phyloP scores from a whole-genome alignment of 2,329 filamentous ascomycete genomes.

The Drechslera avenae region DNA sequence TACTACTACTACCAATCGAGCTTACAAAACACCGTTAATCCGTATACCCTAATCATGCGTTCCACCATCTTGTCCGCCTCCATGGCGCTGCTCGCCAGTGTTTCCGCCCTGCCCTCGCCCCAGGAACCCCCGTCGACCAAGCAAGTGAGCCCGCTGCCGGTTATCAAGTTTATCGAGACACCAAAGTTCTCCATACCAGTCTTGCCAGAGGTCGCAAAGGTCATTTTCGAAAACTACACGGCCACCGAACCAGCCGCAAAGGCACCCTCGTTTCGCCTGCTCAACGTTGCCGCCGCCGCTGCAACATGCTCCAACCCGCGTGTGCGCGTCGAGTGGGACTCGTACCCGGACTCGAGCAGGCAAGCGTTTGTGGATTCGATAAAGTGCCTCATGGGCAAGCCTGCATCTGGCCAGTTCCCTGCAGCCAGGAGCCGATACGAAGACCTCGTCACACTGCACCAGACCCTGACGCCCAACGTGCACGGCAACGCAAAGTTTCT shows the following conservation, averaged over 20 bases:
- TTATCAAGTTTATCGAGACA: slow-evolving; percentile 10
- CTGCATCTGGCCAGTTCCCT: slow-evolving; percentile 31
- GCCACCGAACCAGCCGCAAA: neutral
- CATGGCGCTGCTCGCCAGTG: slow-evolving; percentile 18
- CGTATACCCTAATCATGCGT: slow-evolving; percentile 25
- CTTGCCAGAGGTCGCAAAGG: slow-evolving; percentile 15
- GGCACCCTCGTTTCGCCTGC: neutral
- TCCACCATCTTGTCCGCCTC: slow-evolving; percentile 20
- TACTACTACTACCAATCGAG: neutral
- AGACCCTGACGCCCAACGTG: slow-evolving; percentile 40
- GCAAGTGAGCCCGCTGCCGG: slow-evolving; percentile 13
- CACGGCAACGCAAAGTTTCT: slow-evolving; percentile 47
- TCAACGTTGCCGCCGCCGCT: neutral
- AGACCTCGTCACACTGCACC: slow-evolving; percentile 44
- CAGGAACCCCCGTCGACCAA: slow-evolving; percentile 11
- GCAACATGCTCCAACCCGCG: slow-evolving; percentile 36
- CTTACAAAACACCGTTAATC: slow-evolving; percentile 8
- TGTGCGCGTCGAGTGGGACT: slow-evolving; percentile 42
- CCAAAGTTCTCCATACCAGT: slow-evolving; percentile 13
- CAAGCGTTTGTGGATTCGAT: slow-evolving; percentile 36
- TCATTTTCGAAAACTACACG: slow-evolving; percentile 2
- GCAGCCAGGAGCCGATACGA: slow-evolving; percentile 40
- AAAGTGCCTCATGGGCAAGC: slow-evolving; percentile 36
- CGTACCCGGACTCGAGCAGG: slow-evolving; percentile 26
- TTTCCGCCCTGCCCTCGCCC: slow-evolving; percentile 18